Conservation (phyloP, 1,139 yeast species). For the Lodderomyces orthopsilosis region DNA sequence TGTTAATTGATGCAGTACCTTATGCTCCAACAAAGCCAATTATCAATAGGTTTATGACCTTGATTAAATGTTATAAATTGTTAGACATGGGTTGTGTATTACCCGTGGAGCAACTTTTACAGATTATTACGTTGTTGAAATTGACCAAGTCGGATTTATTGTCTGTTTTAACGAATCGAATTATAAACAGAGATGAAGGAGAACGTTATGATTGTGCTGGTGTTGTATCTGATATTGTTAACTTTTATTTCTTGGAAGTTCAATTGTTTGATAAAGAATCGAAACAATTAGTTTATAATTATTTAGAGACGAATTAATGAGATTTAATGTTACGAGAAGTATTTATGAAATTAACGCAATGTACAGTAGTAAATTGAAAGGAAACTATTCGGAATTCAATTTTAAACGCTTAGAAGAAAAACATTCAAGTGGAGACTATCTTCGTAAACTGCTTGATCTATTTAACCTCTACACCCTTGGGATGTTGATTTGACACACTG, state of each 20-base stretch:
- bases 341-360: no score
- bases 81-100: conserved; percentile 16
- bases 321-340: neutral
- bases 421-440: no score
- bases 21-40: neutral
- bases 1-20: conserved; percentile 2
- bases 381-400: no score
- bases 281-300: conserved; percentile 5
- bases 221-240: conserved; percentile 19
- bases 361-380: no score
- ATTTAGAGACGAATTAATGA: conserved; percentile 2
- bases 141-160: conserved; percentile 24
- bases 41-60: conserved; percentile 11
- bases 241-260: conserved; percentile 32
- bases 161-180: conserved; percentile 28
- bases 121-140: conserved; percentile 29
- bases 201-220: conserved; percentile 7
- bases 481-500: no score
- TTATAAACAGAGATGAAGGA: conserved; percentile 15
- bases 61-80: conserved; percentile 21
- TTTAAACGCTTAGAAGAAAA: no score
- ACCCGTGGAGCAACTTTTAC: conserved; percentile 23
- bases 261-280: conserved; percentile 11
- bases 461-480: no score
- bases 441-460: no score